Evolutionary conservation across 2,329 filamentous ascomycete genomes (phyloP).

Genomic region (Aspergillus costaricaensis): DNA sequence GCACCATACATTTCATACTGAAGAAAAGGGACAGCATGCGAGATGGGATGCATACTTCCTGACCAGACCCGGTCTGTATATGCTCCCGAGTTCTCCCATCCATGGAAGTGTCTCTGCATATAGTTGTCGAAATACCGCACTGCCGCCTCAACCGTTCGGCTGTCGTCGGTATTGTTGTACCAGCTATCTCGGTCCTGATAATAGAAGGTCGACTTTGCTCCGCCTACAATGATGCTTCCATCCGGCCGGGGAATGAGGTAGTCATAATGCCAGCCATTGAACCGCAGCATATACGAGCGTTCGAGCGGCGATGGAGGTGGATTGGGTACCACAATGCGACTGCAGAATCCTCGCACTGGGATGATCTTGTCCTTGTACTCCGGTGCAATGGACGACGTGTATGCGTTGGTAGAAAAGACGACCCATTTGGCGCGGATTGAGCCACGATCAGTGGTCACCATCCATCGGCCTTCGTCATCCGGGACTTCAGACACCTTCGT

Average conservation of each 20-base stretch:
- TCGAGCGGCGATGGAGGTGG: slow-evolving; percentile 28
- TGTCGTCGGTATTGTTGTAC: slow-evolving; percentile 52
- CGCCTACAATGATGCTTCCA: slow-evolving; percentile 63
- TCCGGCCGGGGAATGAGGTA: slow-evolving; percentile 64
- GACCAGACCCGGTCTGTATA: slow-evolving; percentile 38
- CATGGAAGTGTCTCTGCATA: slow-evolving; percentile 40
- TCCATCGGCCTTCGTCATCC: slow-evolving; percentile 51
- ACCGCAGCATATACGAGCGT: slow-evolving; percentile 63
- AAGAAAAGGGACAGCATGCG: neutral
- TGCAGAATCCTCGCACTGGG: slow-evolving; percentile 65
- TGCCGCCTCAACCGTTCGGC: slow-evolving; percentile 50
- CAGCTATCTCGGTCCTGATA: slow-evolving; percentile 37
- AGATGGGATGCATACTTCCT: slow-evolving; percentile 32
- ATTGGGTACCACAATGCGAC: slow-evolving; percentile 33
- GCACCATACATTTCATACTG: no score
- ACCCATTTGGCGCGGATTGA: slow-evolving; percentile 63
- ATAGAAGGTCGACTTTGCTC: slow-evolving; percentile 53
- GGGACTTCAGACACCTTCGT: slow-evolving; percentile 28
- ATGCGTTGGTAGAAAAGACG: slow-evolving; percentile 79
- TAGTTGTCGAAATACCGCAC: slow-evolving; percentile 43
- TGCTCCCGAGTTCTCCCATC: slow-evolving; percentile 39
- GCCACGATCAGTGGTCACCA: slow-evolving; percentile 69
- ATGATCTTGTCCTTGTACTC: slow-evolving; percentile 70
- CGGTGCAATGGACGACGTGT: slow-evolving; percentile 75
- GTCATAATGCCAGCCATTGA: slow-evolving; percentile 60